Evolutionary conservation across 208 protist species (phyloP).

Genomic region (Spongospora subterranea): DNA sequence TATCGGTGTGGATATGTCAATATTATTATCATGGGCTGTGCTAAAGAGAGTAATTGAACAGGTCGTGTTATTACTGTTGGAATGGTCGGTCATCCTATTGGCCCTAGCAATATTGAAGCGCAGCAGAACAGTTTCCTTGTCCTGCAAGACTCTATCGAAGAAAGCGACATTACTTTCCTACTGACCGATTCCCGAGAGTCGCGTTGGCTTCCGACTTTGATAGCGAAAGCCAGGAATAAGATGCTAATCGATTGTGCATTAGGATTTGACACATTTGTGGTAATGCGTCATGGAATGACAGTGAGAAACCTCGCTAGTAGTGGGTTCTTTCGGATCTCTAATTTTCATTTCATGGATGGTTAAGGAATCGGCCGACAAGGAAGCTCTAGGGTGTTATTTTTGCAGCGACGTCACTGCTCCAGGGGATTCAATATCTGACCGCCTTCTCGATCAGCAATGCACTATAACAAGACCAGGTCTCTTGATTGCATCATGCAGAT

Average conservation of each 20-base stretch:
- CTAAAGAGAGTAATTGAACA: not conserved
- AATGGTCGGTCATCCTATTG: conserved; percentile 93
- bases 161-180: conserved; percentile 94
- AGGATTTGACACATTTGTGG: conserved; percentile 95
- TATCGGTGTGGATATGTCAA: not conserved
- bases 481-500: conserved; percentile 2
- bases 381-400: conserved; percentile 95
- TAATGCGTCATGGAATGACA: conserved; percentile 92
- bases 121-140: conserved; percentile 71
- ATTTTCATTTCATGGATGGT: not conserved
- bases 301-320: not conserved
- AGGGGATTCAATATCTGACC: conserved; percentile 81
- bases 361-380: not conserved
- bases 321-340: not conserved
- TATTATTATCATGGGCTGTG: conserved; percentile 7
- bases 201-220: conserved; percentile 94
- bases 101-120: conserved; percentile 61
- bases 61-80: conserved; percentile 84
- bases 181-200: conserved; percentile 89
- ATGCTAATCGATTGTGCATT: conserved; percentile 86
- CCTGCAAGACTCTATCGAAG: conserved; percentile 61
- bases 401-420: conserved; percentile 89
- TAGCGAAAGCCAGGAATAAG: conserved; percentile 83
- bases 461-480: conserved; percentile 89
- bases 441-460: conserved; percentile 97